Conservation (phyloP, 352 stramenopile species). For the Poterioochromonas sp. region DNA sequence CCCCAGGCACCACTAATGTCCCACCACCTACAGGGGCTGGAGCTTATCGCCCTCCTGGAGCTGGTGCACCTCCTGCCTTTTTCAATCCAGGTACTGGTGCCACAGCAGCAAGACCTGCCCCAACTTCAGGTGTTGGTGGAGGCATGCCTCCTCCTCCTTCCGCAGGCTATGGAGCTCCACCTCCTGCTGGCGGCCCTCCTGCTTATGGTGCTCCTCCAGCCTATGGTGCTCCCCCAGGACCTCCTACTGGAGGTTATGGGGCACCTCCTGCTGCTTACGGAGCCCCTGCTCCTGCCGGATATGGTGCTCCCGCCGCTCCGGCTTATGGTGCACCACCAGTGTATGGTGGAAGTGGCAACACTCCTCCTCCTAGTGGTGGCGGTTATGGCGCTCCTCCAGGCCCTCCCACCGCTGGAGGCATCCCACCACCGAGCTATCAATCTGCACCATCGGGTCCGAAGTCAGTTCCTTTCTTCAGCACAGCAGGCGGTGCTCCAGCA, state of each 20-base stretch:
- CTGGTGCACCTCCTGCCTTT: neutral
- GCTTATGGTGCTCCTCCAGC: neutral
- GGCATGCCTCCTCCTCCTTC: neutral
- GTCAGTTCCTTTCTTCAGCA: no score
- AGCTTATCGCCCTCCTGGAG: neutral
- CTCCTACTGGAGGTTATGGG: neutral
- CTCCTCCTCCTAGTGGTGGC: neutral
- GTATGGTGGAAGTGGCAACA: neutral
- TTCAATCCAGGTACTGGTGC: neutral
- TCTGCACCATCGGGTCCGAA: no score
- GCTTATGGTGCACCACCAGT: neutral
- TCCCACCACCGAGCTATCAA: no score
- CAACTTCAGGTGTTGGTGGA: neutral
- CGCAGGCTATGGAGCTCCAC: neutral
- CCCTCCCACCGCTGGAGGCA: neutral
- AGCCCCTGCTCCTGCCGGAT: neutral
- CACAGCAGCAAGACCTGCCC: neutral
- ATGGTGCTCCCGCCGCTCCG: neutral
- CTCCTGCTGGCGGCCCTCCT: neutral
- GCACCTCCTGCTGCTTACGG: neutral
- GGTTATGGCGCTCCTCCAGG: neutral
- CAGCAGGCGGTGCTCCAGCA: no score
- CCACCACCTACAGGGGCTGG: neutral
- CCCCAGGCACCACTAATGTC: neutral
- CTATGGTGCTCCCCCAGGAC: neutral